These are phyloP conservation scores for Calvatia gigantea DNA, from an alignment of 768 basidiomycete genomes.

Conservation along the genomic window DNA sequence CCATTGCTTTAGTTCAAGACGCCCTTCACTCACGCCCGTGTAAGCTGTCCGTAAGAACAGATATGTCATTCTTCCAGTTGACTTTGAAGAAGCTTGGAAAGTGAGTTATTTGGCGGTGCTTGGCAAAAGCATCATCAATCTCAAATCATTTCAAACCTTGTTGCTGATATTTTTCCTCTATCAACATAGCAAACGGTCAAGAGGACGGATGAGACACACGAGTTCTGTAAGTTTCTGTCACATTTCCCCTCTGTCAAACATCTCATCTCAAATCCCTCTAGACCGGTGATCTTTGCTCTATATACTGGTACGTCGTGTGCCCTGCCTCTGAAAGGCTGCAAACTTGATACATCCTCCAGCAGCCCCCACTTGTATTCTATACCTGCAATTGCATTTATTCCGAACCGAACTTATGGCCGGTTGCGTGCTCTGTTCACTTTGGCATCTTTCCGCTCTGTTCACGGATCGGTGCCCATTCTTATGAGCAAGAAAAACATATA, in stretches of 20 bases:
- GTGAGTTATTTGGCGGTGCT: constrained; percentile 68
- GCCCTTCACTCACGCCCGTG: neutral
- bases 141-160: constrained; percentile 21
- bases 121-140: constrained; percentile 30
- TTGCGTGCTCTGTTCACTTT: constrained; percentile 77
- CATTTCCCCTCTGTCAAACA: constrained; percentile 1
- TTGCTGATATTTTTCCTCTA: constrained; percentile 26
- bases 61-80: constrained; percentile 93
- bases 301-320: constrained; percentile 22
- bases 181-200: constrained; percentile 89
- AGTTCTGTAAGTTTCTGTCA: constrained; percentile 72
- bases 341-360: constrained; percentile 5
- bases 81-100: constrained; percentile 99
- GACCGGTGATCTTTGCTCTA: constrained; percentile 32
- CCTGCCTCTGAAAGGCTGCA: too few relatives aligned
- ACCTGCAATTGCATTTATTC: constrained; percentile 16
- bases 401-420: constrained; percentile 15
- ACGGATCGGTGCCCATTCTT: constrained; percentile 84
- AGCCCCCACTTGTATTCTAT: constrained; percentile 17
- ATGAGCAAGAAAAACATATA: constrained; percentile 56
- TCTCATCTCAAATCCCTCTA: constrained; percentile 19
- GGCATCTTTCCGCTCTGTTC: constrained; percentile 58
- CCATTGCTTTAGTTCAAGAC: neutral
- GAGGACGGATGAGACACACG: constrained; percentile 91
- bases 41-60: constrained; percentile 96